Evolutionary conservation across 148 eudicot species (phyloP), one percentile per base, ranked within the genome.

Genomic region (Amaranthus cruentus): DNA sequence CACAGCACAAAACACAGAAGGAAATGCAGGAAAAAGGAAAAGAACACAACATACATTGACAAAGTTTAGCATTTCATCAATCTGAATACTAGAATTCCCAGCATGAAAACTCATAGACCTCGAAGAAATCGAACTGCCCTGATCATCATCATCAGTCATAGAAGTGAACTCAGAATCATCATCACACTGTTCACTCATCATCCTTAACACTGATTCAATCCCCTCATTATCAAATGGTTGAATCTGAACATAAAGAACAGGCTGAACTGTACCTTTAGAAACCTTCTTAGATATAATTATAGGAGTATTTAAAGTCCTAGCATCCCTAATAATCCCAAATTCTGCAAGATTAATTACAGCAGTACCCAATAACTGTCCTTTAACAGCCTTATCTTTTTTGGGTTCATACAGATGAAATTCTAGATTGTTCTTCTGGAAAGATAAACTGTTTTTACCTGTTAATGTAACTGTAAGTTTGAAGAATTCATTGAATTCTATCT

Each of bases 391-490:
- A 47, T 91, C 96, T 73, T 85, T 94, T 49, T 77, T 83, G 5
- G 91, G 86, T 66, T 94, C 97, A 69, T 83, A 91, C 87, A 94
- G 76, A 77, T 78, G 81, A 67, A 94, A 89, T 70, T 94, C 97
- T 72, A 94, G 75, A 75, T 71, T 75, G 55, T 91, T 94, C 85
- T 91, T 94, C 69, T 85, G 88, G 67, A 88, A 94, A 44, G 82
- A 84, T 11, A 73, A 83, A 69, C 28, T 52, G 21, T 84, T 84
- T 42, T 88, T 91, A 57, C 75, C 65, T 4, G 73, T 81, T 60
- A 94, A 68, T 12, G 88, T 89, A 14, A 86, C 82, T 1, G 90
- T 78, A 4, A 94, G 87, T 9, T 76, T 73, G 77, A 94, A 94
- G 73, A 88, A 87, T 69, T 89, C 88, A 9, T 89, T 84, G 74